Evolutionary conservation across 768 basidiomycete species (phyloP), one percentile per base, ranked within the genome.

Genomic region (Macrolepiota fuliginosa): DNA sequence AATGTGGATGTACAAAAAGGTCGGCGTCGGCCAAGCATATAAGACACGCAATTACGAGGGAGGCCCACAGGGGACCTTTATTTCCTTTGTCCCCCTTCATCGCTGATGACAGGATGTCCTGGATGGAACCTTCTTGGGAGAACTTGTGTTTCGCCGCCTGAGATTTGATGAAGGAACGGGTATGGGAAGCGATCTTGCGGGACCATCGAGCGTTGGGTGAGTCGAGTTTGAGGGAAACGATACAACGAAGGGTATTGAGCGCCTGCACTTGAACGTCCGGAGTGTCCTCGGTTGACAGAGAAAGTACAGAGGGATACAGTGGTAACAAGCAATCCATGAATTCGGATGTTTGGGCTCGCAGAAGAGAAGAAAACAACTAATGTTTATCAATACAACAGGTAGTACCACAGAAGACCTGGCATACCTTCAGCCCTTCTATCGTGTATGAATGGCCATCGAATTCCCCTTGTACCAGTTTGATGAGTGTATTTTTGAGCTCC

Each of bases 21-120:
- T 71, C 66, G 25, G 70, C 66, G 54, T 81, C 83, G 50, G 77
- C 75, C 39, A 87, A 76, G 25, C 83, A 62, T 57, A 83, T 76
- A 60, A 86, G 68, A 25, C 79, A 82, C 0, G 82, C 76, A 0
- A 83, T 67, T 24, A 79, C 71, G 19, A 75, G 66, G 10, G 81
- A 62, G 2, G 79, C 78, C 83, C 83, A 83, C 22, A 75, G 66
- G 0, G 82, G 77, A 7, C 73, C 70, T 19, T 70, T 65, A 35
- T 17, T 9, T 10, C 22, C 24, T 11, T 64, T 64, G 5, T 32
- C 24, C 7, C 22, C 35, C 19, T 52, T 53, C 24, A 69, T 68
- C 42, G 68, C 64, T 4, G 63, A 58, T 25, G 69, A 57, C 50
- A 77, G 68, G 1, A 76, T 74, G 2, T 62, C 54, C 40, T 59